Evolutionary conservation across 768 basidiomycete species (phyloP).

Genomic region (Pleurotus pulmonarius): DNA sequence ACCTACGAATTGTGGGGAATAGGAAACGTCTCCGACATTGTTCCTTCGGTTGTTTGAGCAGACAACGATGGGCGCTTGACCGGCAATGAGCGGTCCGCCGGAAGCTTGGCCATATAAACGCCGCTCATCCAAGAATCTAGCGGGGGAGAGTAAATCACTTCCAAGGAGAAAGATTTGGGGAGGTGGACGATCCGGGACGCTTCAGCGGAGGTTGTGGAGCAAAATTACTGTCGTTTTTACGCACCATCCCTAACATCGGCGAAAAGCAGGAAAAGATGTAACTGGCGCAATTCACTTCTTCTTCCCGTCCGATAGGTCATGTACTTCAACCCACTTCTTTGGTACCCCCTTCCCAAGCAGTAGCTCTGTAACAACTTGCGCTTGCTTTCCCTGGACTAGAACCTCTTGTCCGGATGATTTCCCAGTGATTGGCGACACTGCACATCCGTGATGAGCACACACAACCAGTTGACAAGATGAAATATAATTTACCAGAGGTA

Average conservation of each 20-base stretch:
- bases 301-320: slow-evolving; percentile 48
- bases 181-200: too few species aligned
- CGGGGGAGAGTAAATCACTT: not conserved
- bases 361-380: slow-evolving; percentile 60
- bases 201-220: too few species aligned
- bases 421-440: slow-evolving; percentile 61
- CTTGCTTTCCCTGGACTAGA: slow-evolving; percentile 83
- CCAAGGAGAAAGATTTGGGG: too few species aligned
- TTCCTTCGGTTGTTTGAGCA: not conserved
- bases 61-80: not conserved
- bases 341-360: slow-evolving; percentile 70
- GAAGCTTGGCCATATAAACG: not conserved
- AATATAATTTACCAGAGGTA: slow-evolving; percentile 56
- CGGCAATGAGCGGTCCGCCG: not conserved
- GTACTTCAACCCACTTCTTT: slow-evolving; percentile 72
- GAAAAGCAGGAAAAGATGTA: slow-evolving; percentile 2
- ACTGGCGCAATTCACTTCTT: slow-evolving; percentile 15
- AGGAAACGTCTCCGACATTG: not conserved
- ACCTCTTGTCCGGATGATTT: slow-evolving; percentile 64
- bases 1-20: not conserved
- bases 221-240: not conserved
- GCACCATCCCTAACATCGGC: not conserved
- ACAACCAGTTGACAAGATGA: not conserved
- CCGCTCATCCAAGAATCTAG: not conserved
- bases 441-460: slow-evolving; percentile 1